Evolutionary conservation across 75 land plant species (phyloP), one percentile per base, ranked within the genome.

Genomic region (Ceratopteris richardii): DNA sequence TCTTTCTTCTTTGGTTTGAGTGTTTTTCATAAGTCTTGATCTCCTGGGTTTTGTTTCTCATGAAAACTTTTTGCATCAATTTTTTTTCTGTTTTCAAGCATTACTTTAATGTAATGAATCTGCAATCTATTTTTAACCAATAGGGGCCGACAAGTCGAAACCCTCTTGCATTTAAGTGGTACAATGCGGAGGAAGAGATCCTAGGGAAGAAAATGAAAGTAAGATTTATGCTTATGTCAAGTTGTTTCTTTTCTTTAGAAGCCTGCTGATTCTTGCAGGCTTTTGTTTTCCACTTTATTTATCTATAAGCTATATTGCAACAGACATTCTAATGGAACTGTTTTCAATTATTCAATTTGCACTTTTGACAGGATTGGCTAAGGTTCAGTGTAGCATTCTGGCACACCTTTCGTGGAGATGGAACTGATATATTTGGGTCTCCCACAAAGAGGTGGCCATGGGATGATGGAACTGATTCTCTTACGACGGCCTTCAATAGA

Each of bases 121-220:
- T n/a, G n/a, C n/a, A n/a, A n/a, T n/a, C n/a, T n/a, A n/a, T n/a
- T n/a, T n/a, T n/a, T n/a, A n/a, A n/a, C n/a, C 12, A 41, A 5
- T 69, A 93, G 98, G 98, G 98, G 19, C 95, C 96, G 22, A 46
- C 74, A 14, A 89, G 90, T 77, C 83, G 81, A 61, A 85, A 89
- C 41, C 87, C 81, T 36, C 80, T 93, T 31, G 70, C 98, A 43
- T 93, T 44, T 54, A 88, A 89, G 58, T 89, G 83, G 75, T 93
- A 93, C 53, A 89, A 89, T 79, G 85, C 98, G 13, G 90, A 93
- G 16, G 98, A 93, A 63, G 83, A 58, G 54, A 85, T 93, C 55
- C 82, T 88, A 48, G 98, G 98, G 28, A 93, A 83, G 80, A 88
- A 80, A 62, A 89, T 93, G 98, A 93, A 93, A 90, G 95, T 89